phyloP scores from a whole-genome alignment of 768 basidiomycete species.

The Collybia mongolica region DNA sequence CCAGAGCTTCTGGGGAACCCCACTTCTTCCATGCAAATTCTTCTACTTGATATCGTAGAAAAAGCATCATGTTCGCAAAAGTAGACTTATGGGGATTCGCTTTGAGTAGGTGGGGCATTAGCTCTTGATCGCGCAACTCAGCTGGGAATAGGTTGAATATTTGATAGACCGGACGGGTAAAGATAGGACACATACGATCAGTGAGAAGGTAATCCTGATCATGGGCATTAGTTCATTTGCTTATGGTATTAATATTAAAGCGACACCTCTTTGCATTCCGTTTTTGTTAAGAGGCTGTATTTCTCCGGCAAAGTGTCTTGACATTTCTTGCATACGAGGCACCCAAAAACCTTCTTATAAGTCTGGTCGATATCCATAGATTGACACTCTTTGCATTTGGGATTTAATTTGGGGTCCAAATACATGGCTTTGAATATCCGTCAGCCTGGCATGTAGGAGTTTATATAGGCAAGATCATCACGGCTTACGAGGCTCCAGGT shows the following conservation, averaged over 20 bases:
- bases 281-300: slow-evolving; percentile 95
- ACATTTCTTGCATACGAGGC: slow-evolving; percentile 85
- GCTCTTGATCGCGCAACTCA: slow-evolving; percentile 88
- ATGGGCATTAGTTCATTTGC: slow-evolving; percentile 6
- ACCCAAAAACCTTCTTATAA: slow-evolving; percentile 79
- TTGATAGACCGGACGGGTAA: background rate
- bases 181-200: slow-evolving; percentile 60
- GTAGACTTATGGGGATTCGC: slow-evolving; percentile 95
- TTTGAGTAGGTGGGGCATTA: slow-evolving; percentile 85
- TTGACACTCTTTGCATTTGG: slow-evolving; percentile 83
- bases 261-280: slow-evolving; percentile 92
- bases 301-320: slow-evolving; percentile 89
- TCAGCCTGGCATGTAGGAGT: background rate
- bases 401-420: slow-evolving; percentile 71
- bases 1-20: slow-evolving; percentile 90
- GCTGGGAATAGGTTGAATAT: slow-evolving; percentile 42
- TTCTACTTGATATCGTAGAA: slow-evolving; percentile 90
- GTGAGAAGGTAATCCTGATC: slow-evolving; percentile 90
- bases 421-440: slow-evolving; percentile 58
- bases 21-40: slow-evolving; percentile 98
- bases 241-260: background rate
- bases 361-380: slow-evolving; percentile 88
- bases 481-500: slow-evolving; percentile 67
- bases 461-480: background rate
- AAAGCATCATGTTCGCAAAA: slow-evolving; percentile 99